Evolutionary conservation across 116 monocot genomes (phyloP).

Genomic region (Zostera marina): DNA sequence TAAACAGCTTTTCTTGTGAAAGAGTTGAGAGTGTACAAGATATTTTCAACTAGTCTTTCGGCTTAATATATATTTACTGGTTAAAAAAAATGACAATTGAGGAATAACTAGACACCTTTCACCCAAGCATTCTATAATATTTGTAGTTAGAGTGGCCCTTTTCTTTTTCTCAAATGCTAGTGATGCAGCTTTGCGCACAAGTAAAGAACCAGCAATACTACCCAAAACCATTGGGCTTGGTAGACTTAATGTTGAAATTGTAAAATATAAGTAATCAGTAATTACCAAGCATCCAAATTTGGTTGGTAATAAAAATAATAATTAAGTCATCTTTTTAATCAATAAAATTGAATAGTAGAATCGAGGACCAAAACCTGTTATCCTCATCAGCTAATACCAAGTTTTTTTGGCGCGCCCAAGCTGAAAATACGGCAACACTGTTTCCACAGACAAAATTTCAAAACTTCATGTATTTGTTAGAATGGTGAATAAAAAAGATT

Average conservation of each 20-base stretch:
- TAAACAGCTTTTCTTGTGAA: too few species aligned
- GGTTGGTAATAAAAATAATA: not conserved
- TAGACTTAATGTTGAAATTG: conserved; percentile 9
- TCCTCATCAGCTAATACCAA: not conserved
- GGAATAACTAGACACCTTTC: conserved; percentile 24
- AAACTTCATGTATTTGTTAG: not conserved
- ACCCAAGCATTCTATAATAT: conserved; percentile 79
- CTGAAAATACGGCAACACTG: conserved; percentile 91
- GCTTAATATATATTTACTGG: too few species aligned
- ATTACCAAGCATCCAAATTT: not conserved
- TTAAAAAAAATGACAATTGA: too few species aligned
- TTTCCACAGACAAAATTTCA: not conserved
- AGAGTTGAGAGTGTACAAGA: too few species aligned
- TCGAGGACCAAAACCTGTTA: conserved; percentile 2
- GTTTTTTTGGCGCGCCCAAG: conserved; percentile 51
- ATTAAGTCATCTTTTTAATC: not conserved
- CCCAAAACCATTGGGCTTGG: conserved; percentile 79
- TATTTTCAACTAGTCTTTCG: too few species aligned
- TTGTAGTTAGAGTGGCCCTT: conserved; percentile 68
- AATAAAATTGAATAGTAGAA: not conserved
- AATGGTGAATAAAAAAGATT: too few species aligned
- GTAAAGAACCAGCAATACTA: conserved; percentile 57
- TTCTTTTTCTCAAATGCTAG: conserved; percentile 57
- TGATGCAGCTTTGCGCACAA: conserved; percentile 71
- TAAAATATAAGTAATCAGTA: conserved; percentile 4